Evolutionary conservation across 805 yeast genomes (phyloP).

Genomic region (Ogataea ganodermae): DNA sequence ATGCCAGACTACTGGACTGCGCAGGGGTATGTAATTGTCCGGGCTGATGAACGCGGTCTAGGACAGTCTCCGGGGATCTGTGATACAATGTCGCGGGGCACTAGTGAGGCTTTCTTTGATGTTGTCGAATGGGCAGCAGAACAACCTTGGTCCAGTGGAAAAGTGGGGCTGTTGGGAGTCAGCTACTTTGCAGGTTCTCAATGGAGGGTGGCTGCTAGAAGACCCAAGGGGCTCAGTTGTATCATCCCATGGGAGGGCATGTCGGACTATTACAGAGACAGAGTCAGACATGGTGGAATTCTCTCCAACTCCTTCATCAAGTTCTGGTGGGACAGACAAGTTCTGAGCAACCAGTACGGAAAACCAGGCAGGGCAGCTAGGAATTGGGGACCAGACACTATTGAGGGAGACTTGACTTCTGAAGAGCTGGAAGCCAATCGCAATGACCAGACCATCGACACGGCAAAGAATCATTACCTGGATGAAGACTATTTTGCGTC

Average conservation of each 20-base stretch:
- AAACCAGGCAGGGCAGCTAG: conserved; percentile 11
- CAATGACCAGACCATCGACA: conserved; percentile 13
- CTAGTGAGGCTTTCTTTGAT: conserved; percentile 14
- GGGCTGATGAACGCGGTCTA: conserved; percentile 13
- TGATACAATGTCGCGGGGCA: conserved; percentile 13
- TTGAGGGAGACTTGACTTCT: conserved; percentile 11
- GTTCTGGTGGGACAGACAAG: conserved; percentile 16
- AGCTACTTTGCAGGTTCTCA: conserved; percentile 15
- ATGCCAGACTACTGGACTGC: conserved; percentile 13
- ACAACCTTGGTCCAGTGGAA: conserved; percentile 13
- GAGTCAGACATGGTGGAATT: conserved; percentile 14
- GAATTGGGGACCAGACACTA: conserved; percentile 12
- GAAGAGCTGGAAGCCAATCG: conserved; percentile 12
- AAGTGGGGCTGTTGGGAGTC: conserved; percentile 11
- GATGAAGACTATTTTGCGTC: conserved; percentile 14
- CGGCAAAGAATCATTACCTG: conserved; percentile 12
- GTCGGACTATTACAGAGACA: conserved; percentile 15
- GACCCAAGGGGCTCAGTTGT: conserved; percentile 12
- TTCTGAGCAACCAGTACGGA: conserved; percentile 12
- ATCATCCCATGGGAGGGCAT: conserved; percentile 16
- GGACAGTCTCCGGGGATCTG: conserved; percentile 14
- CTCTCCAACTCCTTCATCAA: conserved; percentile 13
- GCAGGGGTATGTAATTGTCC: conserved; percentile 6
- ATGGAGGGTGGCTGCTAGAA: conserved; percentile 16
- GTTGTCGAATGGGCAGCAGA: conserved; percentile 13